Evolutionary conservation across 805 yeast genomes (phyloP).

Genomic region (Ogataea trehaloabstinens): DNA sequence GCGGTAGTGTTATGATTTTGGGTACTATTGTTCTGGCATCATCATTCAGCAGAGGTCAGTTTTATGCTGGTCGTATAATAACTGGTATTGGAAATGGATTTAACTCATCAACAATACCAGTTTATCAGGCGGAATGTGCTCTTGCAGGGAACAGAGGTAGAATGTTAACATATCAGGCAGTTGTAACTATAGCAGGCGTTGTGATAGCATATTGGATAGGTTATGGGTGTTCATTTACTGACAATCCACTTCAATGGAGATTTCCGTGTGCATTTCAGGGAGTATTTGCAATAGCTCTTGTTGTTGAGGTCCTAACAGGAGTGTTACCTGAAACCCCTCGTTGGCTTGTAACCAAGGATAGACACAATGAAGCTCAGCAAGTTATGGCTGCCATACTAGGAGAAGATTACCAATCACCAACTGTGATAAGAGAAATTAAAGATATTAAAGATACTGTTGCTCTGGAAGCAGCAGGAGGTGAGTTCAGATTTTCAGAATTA

Average conservation of each 20-base stretch:
- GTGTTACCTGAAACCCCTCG: conserved; percentile 51
- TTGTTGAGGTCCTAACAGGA: conserved; percentile 13
- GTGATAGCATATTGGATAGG: conserved; percentile 44
- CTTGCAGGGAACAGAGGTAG: conserved; percentile 37
- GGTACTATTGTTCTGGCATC: conserved; percentile 33
- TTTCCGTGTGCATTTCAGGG: conserved; percentile 45
- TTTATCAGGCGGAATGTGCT: conserved; percentile 46
- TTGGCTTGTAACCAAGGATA: conserved; percentile 47
- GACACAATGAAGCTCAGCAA: conserved; percentile 39
- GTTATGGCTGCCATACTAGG: conserved; percentile 33
- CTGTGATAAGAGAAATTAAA: conserved; percentile 13
- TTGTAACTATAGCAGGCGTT: conserved; percentile 40
- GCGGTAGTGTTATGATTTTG: conserved; percentile 31
- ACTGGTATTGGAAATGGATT: conserved; percentile 48
- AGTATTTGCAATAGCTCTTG: conserved; percentile 39
- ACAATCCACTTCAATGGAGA: conserved; percentile 40
- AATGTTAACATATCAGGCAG: conserved; percentile 38
- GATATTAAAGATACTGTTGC: conserved; percentile 12
- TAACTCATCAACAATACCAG: conserved; percentile 44
- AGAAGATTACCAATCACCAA: conserved; percentile 23
- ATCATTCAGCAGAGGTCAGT: conserved; percentile 41
- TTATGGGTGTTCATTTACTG: conserved; percentile 39
- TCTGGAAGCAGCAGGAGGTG: conserved; percentile 36
- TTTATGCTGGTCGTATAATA: conserved; percentile 41
- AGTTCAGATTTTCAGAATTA: conserved; percentile 27